These are phyloP conservation scores for Begonia peltatifolia DNA, from an alignment of 306 rosid genomes.

Conservation along the genomic window DNA sequence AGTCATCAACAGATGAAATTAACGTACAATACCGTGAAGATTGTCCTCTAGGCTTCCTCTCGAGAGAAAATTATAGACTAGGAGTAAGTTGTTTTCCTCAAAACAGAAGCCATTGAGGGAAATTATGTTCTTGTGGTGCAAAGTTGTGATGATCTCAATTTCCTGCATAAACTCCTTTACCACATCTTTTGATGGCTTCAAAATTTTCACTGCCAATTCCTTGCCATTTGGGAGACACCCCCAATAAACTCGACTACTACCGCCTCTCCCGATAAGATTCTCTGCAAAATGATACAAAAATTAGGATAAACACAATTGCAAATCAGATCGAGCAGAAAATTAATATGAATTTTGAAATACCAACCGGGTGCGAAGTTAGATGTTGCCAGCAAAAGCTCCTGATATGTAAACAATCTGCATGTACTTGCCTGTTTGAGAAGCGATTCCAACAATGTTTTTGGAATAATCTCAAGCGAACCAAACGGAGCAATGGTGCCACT, in stretches of 20 bases:
- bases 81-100: constrained; percentile 44
- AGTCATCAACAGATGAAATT: neutral
- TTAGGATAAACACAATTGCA: constrained; percentile 11
- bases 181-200: constrained; percentile 68
- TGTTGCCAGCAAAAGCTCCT: constrained; percentile 67
- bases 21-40: constrained; percentile 50
- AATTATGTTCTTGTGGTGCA: constrained; percentile 73
- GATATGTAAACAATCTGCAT: constrained; percentile 49
- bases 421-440: constrained; percentile 49
- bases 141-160: constrained; percentile 60
- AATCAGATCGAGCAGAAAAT: neutral
- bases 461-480: constrained; percentile 16
- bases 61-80: constrained; percentile 66
- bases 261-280: constrained; percentile 82
- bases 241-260: constrained; percentile 72
- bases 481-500: too few relatives aligned
- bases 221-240: constrained; percentile 67
- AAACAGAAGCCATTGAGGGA: constrained; percentile 71
- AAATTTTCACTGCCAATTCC: constrained; percentile 81
- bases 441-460: constrained; percentile 42
- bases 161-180: constrained; percentile 67
- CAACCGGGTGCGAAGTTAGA: constrained; percentile 49
- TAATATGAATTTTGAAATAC: constrained; percentile 8
- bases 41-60: constrained; percentile 93
- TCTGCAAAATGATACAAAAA: constrained; percentile 26